Conservation (phyloP, 2,329 filamentous ascomycete species). For the Neobulgaria alba region DNA sequence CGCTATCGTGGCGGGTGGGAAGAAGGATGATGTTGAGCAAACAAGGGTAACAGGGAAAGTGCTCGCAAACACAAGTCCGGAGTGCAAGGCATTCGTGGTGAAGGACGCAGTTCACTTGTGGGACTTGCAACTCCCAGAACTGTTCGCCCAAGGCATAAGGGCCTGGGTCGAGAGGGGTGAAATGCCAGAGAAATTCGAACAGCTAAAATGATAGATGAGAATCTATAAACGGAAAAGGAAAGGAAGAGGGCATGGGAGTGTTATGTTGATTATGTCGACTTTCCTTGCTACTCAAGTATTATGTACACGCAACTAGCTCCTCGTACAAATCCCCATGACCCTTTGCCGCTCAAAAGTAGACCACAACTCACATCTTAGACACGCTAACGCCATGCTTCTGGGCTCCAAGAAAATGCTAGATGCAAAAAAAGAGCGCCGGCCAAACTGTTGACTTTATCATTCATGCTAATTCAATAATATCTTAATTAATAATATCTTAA, state of each 20-base stretch:
- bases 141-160: conserved; percentile 1
- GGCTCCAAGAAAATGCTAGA: neutral
- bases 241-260: neutral
- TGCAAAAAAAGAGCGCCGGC: neutral
- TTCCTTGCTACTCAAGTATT: neutral
- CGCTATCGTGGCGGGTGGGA: conserved; percentile 6
- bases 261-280: neutral
- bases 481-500: no score
- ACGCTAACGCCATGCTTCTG: neutral
- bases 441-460: no score
- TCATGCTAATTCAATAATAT: no score
- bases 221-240: neutral
- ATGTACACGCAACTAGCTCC: neutral
- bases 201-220: neutral
- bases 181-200: neutral
- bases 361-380: neutral
- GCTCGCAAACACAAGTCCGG: conserved; percentile 3
- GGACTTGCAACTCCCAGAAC: conserved; percentile 4
- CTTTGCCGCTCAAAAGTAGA: neutral
- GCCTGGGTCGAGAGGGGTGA: neutral
- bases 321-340: neutral
- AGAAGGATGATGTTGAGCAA: conserved; percentile 3
- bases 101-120: conserved; percentile 6
- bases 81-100: conserved; percentile 8
- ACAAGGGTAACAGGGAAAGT: conserved; percentile 4